Percentiles rank a stretch among this genome's conserved stretches.
phyloP scores from a whole-genome alignment of 2,329 filamentous ascomycete genomes.

The Polychaeton citri region DNA sequence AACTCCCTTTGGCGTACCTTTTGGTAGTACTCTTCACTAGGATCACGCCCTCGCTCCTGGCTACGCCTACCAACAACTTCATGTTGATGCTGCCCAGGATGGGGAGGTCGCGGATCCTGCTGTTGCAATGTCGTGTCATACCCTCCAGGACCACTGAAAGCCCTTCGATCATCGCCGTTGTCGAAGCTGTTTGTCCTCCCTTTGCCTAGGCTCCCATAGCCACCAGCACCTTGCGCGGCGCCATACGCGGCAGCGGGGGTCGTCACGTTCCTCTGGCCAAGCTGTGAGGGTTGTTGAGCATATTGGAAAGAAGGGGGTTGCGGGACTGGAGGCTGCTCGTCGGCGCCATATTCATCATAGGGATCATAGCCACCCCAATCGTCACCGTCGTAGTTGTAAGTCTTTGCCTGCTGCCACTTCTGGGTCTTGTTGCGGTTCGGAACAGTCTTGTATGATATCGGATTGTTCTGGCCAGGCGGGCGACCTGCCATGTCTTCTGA shows the following conservation, averaged over 20 bases:
- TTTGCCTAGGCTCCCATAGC: constrained; percentile 7
- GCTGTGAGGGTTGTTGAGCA: constrained; percentile 18
- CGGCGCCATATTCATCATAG: constrained; percentile 42
- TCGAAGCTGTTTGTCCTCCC: constrained; percentile 40
- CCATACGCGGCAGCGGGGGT: neutral
- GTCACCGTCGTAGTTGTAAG: constrained; percentile 77
- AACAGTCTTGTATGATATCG: constrained; percentile 63
- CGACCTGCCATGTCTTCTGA: constrained; percentile 1
- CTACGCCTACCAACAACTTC: constrained; percentile 18
- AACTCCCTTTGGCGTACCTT: constrained; percentile 27
- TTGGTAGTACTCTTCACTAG: neutral
- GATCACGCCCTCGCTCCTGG: neutral
- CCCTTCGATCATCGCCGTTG: constrained; percentile 37
- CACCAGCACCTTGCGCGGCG: neutral
- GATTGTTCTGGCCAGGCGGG: constrained; percentile 17
- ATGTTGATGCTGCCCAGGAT: no score
- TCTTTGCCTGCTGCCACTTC: constrained; percentile 89
- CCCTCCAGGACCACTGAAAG: constrained; percentile 24
- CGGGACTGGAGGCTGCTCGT: constrained; percentile 29
- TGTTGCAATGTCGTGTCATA: neutral
- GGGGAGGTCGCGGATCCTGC: neutral
- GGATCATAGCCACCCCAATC: constrained; percentile 68
- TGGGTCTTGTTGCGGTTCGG: constrained; percentile 80
- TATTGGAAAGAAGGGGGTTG: constrained; percentile 23
- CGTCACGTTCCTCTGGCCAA: neutral